A percentile compares a stretch with the other conserved stretches of the same genome.
These are phyloP conservation scores for Candida glucosophila DNA, from an alignment of 1,139 yeast species.

Conservation along the genomic window DNA sequence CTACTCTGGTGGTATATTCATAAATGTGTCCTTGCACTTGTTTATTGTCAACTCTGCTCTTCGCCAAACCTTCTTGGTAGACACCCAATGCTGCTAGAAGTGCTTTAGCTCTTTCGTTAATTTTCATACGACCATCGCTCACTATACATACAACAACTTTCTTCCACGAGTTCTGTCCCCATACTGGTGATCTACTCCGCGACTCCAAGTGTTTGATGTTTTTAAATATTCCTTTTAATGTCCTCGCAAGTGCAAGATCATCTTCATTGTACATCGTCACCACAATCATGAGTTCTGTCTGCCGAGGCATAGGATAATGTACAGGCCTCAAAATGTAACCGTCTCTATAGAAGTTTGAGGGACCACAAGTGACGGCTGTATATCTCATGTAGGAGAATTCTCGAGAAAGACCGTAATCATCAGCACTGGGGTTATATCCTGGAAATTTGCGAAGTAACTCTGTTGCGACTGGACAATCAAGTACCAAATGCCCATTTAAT, in stretches of 20 bases:
- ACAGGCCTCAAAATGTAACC: conserved; percentile 39
- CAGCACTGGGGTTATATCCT: conserved; percentile 23
- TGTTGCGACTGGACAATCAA: conserved; percentile 44
- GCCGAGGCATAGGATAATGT: conserved; percentile 37
- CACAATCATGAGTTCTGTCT: conserved; percentile 40
- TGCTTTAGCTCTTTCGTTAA: conserved; percentile 41
- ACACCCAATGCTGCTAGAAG: conserved; percentile 41
- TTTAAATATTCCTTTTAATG: conserved; percentile 40
- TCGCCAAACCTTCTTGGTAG: conserved; percentile 42
- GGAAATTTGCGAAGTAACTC: conserved; percentile 37
- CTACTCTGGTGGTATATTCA: conserved; percentile 42
- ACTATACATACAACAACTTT: conserved; percentile 41
- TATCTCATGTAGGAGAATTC: conserved; percentile 43
- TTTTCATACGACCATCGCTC: conserved; percentile 40
- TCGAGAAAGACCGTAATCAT: conserved; percentile 36
- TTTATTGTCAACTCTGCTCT: conserved; percentile 38
- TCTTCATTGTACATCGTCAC: conserved; percentile 44
- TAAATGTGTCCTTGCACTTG: conserved; percentile 40
- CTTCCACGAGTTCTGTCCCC: conserved; percentile 46
- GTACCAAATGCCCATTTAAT: conserved; percentile 39
- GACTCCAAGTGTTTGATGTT: conserved; percentile 41
- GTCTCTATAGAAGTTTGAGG: conserved; percentile 37
- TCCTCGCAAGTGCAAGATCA: conserved; percentile 36
- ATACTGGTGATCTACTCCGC: conserved; percentile 29
- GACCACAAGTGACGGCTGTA: conserved; percentile 44